Base-by-base conservation (phyloP, 139 green algal species). In the Pseudopediastrum boryanum region DNA sequence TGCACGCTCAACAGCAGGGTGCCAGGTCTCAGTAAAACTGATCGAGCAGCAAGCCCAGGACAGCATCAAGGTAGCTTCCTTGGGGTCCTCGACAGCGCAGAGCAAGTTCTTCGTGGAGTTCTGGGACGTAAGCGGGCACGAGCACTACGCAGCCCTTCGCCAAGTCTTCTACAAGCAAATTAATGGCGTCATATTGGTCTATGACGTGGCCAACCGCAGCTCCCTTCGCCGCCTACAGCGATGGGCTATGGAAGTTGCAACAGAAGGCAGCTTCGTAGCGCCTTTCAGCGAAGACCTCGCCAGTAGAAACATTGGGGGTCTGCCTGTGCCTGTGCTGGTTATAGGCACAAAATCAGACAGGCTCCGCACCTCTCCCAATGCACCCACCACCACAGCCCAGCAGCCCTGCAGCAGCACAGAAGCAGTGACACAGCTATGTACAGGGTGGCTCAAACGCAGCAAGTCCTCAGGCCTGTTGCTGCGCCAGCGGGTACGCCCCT, bases 181-280 rank as follows among this genome's bases (percentile, higher is more conserved):
- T 2, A 80, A 80, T 64, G 80, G 79, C 62, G 72, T 85, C 19
- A 72, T 85, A 16, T 43, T 85, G 4, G 72, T 80, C 5, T 78
- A 85, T 54, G 80, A 85, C 72, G 23, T 76, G 9, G 54, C 29
- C 51, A 58, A 39, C 58, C 50, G 43, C 72, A 58, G 31, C 21
- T 33, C 39, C 29, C 65, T 74, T 21, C 29, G 19, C 4, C 44
- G 43, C 0, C 36, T 75, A 36, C 36, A 46, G 12, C 74, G 63
- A 27, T 81, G 75, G 75, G 62, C 62, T 13, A 42, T 63, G n/a
- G 75, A 81, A 38, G 44, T 81, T 13, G 29, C 75, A 31, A 39
- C 41, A 10, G 25, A 77, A 4, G 66, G 76, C 83, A 48, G 36
- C n/a, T 79, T 79, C 61, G 44, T 67, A 7, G 68, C 52, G 13